Evolutionary conservation across 176 grass and related monocot species (phyloP).

Genomic region (Hyparrhenia diplandra): DNA sequence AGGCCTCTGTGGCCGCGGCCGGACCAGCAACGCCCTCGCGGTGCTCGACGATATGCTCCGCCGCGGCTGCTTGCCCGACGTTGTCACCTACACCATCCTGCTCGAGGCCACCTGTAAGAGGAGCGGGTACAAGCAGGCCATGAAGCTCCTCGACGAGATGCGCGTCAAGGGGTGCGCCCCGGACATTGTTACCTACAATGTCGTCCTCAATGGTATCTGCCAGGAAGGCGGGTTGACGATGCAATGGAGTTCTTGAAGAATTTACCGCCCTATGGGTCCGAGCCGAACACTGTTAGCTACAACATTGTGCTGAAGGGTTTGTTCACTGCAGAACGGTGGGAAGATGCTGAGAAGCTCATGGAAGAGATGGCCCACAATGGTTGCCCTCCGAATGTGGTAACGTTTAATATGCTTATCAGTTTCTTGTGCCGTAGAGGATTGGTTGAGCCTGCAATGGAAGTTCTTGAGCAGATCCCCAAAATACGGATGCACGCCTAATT

Average conservation of each 20-base stretch:
- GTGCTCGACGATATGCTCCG: conserved; percentile 41
- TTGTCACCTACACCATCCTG: conserved; percentile 66
- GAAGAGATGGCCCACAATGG: conserved; percentile 47
- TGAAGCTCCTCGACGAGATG: conserved; percentile 62
- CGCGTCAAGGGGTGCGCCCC: conserved; percentile 39
- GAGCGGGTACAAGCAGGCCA: conserved; percentile 46
- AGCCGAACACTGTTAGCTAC: conserved; percentile 50
- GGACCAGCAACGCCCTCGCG: conserved; percentile 37
- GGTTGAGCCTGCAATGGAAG: conserved; percentile 45
- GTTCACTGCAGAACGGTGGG: conserved; percentile 47
- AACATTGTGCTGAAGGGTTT: conserved; percentile 57
- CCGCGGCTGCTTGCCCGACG: conserved; percentile 44
- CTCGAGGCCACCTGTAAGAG: conserved; percentile 53
- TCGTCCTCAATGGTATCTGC: conserved; percentile 52
- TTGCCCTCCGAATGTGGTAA: conserved; percentile 49
- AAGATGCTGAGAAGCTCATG: conserved; percentile 47
- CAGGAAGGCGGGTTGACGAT: conserved; percentile 46
- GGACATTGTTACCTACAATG: conserved; percentile 57
- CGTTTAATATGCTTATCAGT: conserved; percentile 57
- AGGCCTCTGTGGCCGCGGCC: conserved; percentile 41
- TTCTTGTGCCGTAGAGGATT: conserved; percentile 59
- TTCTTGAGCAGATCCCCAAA: conserved; percentile 56
- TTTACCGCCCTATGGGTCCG: conserved; percentile 32
- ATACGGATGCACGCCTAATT: conserved; percentile 51
- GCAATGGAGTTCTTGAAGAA: conserved; percentile 47